Evolutionary conservation across 306 rosid species (phyloP).

Genomic region (Quercus robur): DNA sequence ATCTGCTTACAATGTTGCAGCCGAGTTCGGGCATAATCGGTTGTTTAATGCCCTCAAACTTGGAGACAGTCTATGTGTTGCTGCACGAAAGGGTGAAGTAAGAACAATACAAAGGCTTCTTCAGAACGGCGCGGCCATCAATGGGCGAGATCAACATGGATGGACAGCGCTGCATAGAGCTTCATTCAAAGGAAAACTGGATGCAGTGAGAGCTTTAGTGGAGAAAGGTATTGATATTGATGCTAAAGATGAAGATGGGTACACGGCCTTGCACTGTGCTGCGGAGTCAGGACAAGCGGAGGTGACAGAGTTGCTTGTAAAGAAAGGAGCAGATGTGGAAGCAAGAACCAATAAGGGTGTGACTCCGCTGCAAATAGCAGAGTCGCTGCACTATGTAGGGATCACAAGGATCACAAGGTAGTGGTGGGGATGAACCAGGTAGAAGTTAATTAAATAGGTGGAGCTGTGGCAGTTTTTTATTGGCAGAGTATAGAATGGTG

Average conservation of each 20-base stretch:
- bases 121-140: slow-evolving; percentile 52
- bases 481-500: too few relatives aligned
- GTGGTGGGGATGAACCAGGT: too few relatives aligned
- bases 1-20: slow-evolving; percentile 61
- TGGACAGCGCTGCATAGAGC: slow-evolving; percentile 89
- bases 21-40: slow-evolving; percentile 49
- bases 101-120: slow-evolving; percentile 51
- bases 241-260: slow-evolving; percentile 75
- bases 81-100: slow-evolving; percentile 68
- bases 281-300: slow-evolving; percentile 67
- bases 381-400: slow-evolving; percentile 59
- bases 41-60: slow-evolving; percentile 60
- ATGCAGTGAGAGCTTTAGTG: slow-evolving; percentile 39
- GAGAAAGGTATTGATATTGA: slow-evolving; percentile 64
- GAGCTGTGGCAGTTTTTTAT: too few relatives aligned
- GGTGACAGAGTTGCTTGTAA: slow-evolving; percentile 57
- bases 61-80: slow-evolving; percentile 60
- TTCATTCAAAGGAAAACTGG: slow-evolving; percentile 58
- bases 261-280: slow-evolving; percentile 77
- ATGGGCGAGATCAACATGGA: slow-evolving; percentile 71
- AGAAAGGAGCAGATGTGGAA: slow-evolving; percentile 73
- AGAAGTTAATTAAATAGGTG: too few relatives aligned
- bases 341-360: slow-evolving; percentile 68
- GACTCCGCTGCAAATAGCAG: slow-evolving; percentile 65
- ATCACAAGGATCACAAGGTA: slow-evolving; percentile 43